Conservation (phyloP, 768 basidiomycete genomes). For the Mycena epipterygia region DNA sequence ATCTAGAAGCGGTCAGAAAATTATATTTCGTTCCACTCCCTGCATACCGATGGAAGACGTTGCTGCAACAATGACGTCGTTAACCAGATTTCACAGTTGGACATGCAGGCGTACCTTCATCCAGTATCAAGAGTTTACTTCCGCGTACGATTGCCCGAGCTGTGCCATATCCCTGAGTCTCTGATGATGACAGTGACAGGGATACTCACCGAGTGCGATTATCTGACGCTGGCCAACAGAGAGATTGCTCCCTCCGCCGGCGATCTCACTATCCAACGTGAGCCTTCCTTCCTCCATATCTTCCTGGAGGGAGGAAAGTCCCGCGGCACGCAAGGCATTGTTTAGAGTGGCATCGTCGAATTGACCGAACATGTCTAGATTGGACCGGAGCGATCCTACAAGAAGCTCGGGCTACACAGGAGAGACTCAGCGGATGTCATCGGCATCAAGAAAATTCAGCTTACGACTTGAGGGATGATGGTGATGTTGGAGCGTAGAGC, state of each 20-base stretch:
- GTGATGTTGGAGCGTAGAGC: conserved; percentile 61
- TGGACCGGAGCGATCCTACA: conserved; percentile 55
- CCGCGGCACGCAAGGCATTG: conserved; percentile 46
- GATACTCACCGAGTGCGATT: conserved; percentile 12
- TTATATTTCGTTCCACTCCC: too few relatives aligned
- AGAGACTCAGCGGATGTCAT: neutral
- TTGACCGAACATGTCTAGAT: conserved; percentile 59
- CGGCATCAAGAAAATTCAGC: neutral
- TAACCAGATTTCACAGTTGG: conserved; percentile 19
- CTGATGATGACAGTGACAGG: neutral
- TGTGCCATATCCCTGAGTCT: neutral
- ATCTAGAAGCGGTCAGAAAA: conserved; percentile 40
- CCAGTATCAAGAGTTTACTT: conserved; percentile 25
- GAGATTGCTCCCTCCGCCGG: conserved; percentile 22
- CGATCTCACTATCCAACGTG: conserved; percentile 21
- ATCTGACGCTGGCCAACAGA: conserved; percentile 28
- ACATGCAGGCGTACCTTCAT: conserved; percentile 16
- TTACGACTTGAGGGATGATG: conserved; percentile 51
- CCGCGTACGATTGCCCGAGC: conserved; percentile 42
- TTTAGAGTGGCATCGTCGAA: conserved; percentile 53
- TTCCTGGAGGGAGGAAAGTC: conserved; percentile 34
- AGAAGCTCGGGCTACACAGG: conserved; percentile 45
- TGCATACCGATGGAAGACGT: conserved; percentile 28
- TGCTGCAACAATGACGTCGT: neutral
- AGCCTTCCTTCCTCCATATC: conserved; percentile 15